Conservation (phyloP, 2,329 filamentous ascomycete genomes). For the Daldinia sp. region DNA sequence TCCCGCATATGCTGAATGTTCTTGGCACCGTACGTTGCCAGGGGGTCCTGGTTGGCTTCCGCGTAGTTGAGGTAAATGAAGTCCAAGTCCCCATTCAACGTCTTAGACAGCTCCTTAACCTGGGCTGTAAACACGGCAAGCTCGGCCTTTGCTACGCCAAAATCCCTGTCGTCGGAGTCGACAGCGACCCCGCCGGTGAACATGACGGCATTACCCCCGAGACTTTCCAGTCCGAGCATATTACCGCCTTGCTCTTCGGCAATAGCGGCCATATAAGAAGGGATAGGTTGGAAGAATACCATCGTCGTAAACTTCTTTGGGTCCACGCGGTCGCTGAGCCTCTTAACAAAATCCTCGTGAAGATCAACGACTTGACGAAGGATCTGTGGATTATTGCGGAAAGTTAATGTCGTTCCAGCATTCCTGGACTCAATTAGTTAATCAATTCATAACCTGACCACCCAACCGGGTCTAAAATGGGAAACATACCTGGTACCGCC, state of each 20-base stretch:
- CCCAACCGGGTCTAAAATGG: neutral
- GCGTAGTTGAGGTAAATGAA: conserved; percentile 54
- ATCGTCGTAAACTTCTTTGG: conserved; percentile 38
- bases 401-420: conserved; percentile 41
- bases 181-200: conserved; percentile 42
- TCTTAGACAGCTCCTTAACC: conserved; percentile 42
- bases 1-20: conserved; percentile 47
- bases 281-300: conserved; percentile 45
- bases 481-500: conserved; percentile 35
- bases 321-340: conserved; percentile 36
- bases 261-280: conserved; percentile 40
- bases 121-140: conserved; percentile 35
- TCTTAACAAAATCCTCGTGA: conserved; percentile 34
- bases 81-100: conserved; percentile 42
- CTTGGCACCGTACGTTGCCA: conserved; percentile 48
- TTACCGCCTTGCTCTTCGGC: conserved; percentile 44
- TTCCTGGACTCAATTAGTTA: conserved; percentile 31
- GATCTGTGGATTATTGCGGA: conserved; percentile 43
- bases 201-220: conserved; percentile 40
- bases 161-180: conserved; percentile 30
- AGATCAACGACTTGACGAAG: conserved; percentile 36
- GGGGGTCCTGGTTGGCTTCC: conserved; percentile 46
- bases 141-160: conserved; percentile 37
- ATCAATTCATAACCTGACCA: neutral
- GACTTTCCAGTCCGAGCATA: conserved; percentile 47